phyloP scores from a whole-genome alignment of 2,329 filamentous ascomycete species.

The Nemania diffusa region DNA sequence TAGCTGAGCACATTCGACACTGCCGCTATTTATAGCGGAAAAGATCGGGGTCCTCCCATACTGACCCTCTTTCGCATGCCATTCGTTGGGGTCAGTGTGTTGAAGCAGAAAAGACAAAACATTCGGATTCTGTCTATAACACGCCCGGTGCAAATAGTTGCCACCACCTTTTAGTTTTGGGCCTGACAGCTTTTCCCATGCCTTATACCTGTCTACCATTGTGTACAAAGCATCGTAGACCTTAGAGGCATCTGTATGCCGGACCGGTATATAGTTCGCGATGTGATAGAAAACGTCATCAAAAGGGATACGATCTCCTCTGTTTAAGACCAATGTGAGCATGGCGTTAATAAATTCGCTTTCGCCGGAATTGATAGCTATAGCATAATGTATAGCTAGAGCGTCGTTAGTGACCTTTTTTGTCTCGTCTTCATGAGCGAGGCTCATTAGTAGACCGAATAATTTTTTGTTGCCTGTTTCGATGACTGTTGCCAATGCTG shows the following conservation, averaged over 20 bases:
- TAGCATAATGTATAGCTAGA: neutral
- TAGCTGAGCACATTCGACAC: neutral
- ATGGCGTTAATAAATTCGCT: neutral
- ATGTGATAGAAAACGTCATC: too few relatives aligned
- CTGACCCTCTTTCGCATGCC: neutral
- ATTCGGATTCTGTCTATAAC: neutral
- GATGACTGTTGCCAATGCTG: neutral
- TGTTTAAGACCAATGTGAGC: neutral
- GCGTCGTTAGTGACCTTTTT: neutral
- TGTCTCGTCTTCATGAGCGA: neutral
- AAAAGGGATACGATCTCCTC: neutral
- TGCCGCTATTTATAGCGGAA: neutral
- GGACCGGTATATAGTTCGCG: neutral
- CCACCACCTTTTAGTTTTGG: neutral
- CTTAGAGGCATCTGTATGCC: neutral
- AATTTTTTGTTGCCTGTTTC: neutral
- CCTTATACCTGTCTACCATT: neutral
- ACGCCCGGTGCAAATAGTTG: neutral
- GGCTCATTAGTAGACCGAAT: neutral
- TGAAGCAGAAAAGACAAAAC: constrained; percentile 10
- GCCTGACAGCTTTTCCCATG: neutral
- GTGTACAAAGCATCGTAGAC: neutral
- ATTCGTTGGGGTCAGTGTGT: neutral
- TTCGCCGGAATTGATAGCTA: neutral
- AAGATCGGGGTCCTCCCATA: neutral